phyloP scores from a whole-genome alignment of 192 early-diverging fungal genomes.

The Coemansia sp. region DNA sequence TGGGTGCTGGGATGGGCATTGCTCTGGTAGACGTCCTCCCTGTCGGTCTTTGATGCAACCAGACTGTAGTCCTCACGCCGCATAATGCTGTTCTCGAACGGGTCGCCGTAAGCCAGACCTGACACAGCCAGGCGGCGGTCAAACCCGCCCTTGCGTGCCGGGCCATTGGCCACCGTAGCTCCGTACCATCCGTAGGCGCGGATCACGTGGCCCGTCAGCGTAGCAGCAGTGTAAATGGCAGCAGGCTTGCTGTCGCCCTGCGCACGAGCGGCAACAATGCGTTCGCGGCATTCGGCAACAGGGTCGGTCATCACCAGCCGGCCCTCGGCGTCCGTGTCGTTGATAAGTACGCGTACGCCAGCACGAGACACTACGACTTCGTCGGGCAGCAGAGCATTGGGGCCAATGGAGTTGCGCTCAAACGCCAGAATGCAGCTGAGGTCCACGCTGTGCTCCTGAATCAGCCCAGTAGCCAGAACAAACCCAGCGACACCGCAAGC shows the following conservation, averaged over 20 bases:
- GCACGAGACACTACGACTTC: constrained; percentile 78
- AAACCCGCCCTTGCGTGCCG: constrained; percentile 65
- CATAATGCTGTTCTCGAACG: constrained; percentile 79
- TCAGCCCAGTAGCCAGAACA: constrained; percentile 67
- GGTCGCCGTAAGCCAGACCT: constrained; percentile 75
- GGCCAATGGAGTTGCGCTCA: constrained; percentile 82
- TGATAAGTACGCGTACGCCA: constrained; percentile 76
- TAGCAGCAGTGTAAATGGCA: constrained; percentile 80
- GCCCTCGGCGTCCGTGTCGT: constrained; percentile 91
- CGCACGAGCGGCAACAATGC: constrained; percentile 63
- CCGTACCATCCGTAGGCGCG: constrained; percentile 79
- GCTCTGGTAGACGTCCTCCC: constrained; percentile 84
- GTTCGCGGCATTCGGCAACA: constrained; percentile 74
- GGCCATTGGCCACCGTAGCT: constrained; percentile 76
- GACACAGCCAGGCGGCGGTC: constrained; percentile 64
- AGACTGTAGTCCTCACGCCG: constrained; percentile 77
- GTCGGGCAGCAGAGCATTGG: constrained; percentile 80
- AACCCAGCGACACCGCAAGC: constrained; percentile 84
- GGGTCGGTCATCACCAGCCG: constrained; percentile 88
- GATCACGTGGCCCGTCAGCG: constrained; percentile 83
- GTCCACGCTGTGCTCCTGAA: constrained; percentile 69
- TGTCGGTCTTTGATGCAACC: constrained; percentile 64
- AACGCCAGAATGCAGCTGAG: constrained; percentile 74
- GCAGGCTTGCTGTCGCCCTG: constrained; percentile 51
- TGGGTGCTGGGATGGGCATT: constrained; percentile 71